These are phyloP conservation scores for Hypericum perforatum DNA, from an alignment of 345 rosid species.

Conservation along the genomic window DNA sequence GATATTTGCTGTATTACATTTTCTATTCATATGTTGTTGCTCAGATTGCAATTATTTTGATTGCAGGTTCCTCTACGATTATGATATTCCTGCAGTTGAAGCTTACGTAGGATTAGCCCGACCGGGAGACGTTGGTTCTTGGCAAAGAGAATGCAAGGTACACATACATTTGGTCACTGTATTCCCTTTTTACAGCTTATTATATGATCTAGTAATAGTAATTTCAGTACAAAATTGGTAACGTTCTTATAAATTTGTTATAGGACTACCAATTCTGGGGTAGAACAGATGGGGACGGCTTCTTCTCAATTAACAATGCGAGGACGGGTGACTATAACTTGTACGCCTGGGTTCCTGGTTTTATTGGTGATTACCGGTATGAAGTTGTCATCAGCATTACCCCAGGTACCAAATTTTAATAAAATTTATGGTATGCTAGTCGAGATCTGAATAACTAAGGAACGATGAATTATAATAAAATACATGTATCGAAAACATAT, in stretches of 20 bases:
- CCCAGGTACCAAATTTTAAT: constrained; percentile 5
- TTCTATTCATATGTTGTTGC: too few species aligned
- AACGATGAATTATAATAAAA: too few species aligned
- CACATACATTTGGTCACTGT: too few species aligned
- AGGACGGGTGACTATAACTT: constrained; percentile 14
- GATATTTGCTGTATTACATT: too few species aligned
- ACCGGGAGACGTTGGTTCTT: constrained; percentile 24
- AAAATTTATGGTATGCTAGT: too few species aligned
- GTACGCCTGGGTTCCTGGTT: constrained; percentile 22
- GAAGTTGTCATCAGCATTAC: constrained; percentile 9
- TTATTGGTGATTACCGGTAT: constrained; percentile 16
- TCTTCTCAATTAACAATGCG: constrained; percentile 11
- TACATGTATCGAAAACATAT: too few species aligned
- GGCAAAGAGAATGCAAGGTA: constrained; percentile 27
- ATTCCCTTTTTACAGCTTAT: too few species aligned
- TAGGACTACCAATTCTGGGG: constrained; percentile 20
- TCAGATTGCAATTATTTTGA: not conserved
- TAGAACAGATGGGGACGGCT: constrained; percentile 14
- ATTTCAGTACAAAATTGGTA: too few species aligned
- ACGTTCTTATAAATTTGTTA: too few species aligned
- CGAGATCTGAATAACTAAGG: too few species aligned
- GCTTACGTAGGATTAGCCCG: constrained; percentile 22
- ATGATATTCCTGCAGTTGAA: constrained; percentile 13
- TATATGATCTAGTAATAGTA: too few species aligned
- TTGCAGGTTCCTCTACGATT: constrained; percentile 9